A percentile compares a stretch with the other conserved stretches of the same genome.
These are phyloP conservation scores for Ramularia collo-cygni DNA, from an alignment of 2,329 filamentous ascomycete genomes.

Conservation along the genomic window DNA sequence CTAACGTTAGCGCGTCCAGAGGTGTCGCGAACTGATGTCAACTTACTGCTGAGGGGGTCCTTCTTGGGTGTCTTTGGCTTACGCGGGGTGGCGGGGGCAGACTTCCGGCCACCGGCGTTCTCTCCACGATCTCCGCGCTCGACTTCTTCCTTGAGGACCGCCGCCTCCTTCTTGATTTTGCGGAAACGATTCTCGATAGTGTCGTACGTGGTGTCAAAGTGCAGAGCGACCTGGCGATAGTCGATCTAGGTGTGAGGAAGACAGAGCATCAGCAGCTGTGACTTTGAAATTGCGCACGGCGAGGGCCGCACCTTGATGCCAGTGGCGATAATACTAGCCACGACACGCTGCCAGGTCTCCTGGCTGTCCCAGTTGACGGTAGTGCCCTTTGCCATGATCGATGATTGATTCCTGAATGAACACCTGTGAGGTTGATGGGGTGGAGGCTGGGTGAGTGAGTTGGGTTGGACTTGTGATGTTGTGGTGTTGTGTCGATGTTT, in stretches of 20 bases:
- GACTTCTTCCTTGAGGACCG: constrained; percentile 23
- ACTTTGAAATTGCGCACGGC: background rate
- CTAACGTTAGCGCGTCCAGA: constrained; percentile 1
- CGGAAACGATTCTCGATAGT: constrained; percentile 43
- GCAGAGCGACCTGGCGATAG: constrained; percentile 32
- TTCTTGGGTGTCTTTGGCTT: constrained; percentile 22
- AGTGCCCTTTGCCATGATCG: constrained; percentile 10
- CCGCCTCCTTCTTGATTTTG: constrained; percentile 37
- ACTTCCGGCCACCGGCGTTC: constrained; percentile 9
- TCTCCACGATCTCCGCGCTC: constrained; percentile 19
- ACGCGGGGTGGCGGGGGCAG: constrained; percentile 15
- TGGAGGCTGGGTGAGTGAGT: background rate
- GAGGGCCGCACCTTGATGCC: constrained; percentile 26
- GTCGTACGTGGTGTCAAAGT: constrained; percentile 44
- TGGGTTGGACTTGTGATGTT: background rate
- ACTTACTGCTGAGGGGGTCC: constrained; percentile 15
- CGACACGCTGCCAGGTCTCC: constrained; percentile 33
- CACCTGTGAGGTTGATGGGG: background rate
- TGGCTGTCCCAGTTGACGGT: constrained; percentile 33
- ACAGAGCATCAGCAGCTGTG: background rate
- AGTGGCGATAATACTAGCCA: constrained; percentile 35
- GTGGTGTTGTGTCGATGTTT: constrained; percentile 1
- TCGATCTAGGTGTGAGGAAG: no score
- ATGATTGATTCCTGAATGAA: background rate
- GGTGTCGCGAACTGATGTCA: background rate